Base-by-base conservation (phyloP, 352 stramenopile species). In the Globisporangium irregulare region DNA sequence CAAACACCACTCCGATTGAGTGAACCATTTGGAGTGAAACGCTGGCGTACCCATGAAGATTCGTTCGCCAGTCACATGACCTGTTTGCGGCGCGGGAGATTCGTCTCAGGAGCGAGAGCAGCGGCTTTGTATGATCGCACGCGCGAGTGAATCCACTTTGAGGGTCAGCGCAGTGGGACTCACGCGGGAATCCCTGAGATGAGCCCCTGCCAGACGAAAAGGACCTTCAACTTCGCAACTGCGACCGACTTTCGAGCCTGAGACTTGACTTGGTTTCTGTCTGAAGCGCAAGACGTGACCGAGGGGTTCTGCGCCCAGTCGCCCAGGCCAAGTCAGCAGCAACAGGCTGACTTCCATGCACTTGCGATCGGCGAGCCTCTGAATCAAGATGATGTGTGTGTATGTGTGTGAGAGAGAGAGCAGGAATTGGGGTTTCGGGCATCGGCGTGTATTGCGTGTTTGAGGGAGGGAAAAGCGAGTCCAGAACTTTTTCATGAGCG, bases 41-140 rank as follows among this genome's bases (percentile, higher is more conserved):
- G 43, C 43, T 50, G 43, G 43, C 43, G 43, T 50, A 10, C 20
- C 0, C n/a, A 18, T 20, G 18, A 22, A 50, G 20, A 18, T 61
- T 20, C 18, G 34, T 64, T 63, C 58, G 58, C 36, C 58, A 64
- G 34, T 64, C 58, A 25, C 22, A 27, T 15, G 55, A 3, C 27
- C 29, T 10, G 36, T 54, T 55, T 55, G 34, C 20, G 36, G 25
- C 3, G 51, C 36, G 15, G 7, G 38, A 64, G 59, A 64, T 64
- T 64, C 59, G 59, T 64, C 59, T 64, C 38, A 57, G 59, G 12
- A 9, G 41, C 6, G 53, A 46, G 48, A 27, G 38, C 59, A 24
- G 59, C 59, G 24, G 20, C 24, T 64, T 64, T 64, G 59, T 64
- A 64, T 64, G 41, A 38, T 54, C 59, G 38, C 14, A 6, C 3